Evolutionary conservation across 2,329 filamentous ascomycete genomes (phyloP).

Genomic region (Grosmannia penicillata): DNA sequence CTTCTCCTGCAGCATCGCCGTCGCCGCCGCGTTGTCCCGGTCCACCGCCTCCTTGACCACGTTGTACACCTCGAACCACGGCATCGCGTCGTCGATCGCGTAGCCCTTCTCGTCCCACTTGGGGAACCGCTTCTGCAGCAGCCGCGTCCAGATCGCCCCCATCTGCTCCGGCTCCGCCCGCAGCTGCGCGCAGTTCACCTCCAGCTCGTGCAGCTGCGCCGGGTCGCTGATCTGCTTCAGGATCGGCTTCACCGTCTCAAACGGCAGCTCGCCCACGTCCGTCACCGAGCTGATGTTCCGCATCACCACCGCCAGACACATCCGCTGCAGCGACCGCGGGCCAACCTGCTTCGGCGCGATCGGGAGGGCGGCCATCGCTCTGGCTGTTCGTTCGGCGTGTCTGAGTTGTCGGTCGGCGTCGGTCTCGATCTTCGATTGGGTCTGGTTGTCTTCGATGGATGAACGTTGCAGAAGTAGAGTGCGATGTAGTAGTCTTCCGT

Average conservation of each 20-base stretch:
- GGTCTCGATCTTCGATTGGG: no score
- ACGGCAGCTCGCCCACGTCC: constrained; percentile 59
- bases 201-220: constrained; percentile 59
- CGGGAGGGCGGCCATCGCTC: constrained; percentile 2
- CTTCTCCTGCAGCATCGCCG: constrained; percentile 39
- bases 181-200: constrained; percentile 64
- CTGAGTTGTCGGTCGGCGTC: no score
- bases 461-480: no score
- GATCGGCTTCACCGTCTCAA: constrained; percentile 49
- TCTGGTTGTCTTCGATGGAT: no score
- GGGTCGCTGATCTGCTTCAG: constrained; percentile 59
- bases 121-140: constrained; percentile 68
- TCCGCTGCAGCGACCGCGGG: constrained; percentile 29
- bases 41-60: constrained; percentile 43
- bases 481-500: no score
- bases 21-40: constrained; percentile 39
- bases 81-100: constrained; percentile 45
- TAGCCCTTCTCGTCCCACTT: constrained; percentile 48
- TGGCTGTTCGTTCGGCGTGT: no score
- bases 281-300: constrained; percentile 42
- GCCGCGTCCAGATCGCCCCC: constrained; percentile 59
- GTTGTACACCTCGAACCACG: constrained; percentile 66
- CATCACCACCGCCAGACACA: constrained; percentile 35
- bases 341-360: constrained; percentile 7
- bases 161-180: constrained; percentile 50